Evolutionary conservation across 768 basidiomycete genomes (phyloP).

Genomic region (Amanita brunnescens): DNA sequence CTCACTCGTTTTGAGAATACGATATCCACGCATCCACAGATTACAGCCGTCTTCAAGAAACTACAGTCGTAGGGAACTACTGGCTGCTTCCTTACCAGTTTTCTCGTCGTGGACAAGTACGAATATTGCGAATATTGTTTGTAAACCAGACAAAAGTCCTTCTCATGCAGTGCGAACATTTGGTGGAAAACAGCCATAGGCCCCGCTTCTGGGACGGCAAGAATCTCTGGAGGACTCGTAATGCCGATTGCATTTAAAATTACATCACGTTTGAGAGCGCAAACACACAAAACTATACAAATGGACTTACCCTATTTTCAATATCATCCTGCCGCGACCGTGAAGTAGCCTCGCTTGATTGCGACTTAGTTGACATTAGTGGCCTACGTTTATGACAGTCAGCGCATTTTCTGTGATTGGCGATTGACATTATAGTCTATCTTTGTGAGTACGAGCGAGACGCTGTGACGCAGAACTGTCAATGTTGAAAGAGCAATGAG

Average conservation of each 20-base stretch:
- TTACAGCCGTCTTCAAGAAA: too few relatives aligned
- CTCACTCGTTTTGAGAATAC: too few relatives aligned
- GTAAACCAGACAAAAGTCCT: constrained; percentile 4
- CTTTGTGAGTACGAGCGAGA: not conserved
- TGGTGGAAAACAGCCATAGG: constrained; percentile 4
- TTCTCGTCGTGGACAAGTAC: constrained; percentile 1
- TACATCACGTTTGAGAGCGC: not conserved
- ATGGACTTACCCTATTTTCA: constrained; percentile 3
- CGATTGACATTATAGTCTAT: not conserved
- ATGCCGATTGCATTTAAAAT: constrained; percentile 3
- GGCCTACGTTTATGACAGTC: not conserved
- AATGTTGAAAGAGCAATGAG: constrained; percentile 30
- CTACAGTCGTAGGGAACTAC: not conserved
- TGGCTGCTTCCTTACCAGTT: constrained; percentile 4
- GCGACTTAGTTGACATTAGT: constrained; percentile 1
- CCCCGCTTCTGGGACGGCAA: constrained; percentile 1
- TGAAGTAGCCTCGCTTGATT: constrained; percentile 3
- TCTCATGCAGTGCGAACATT: constrained; percentile 4
- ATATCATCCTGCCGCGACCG: constrained; percentile 3
- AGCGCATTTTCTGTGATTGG: constrained; percentile 1
- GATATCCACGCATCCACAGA: too few relatives aligned
- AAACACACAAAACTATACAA: not conserved
- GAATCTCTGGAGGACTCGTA: constrained; percentile 2
- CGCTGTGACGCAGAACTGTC: constrained; percentile 1
- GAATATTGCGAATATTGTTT: not conserved